Evolutionary conservation across 805 yeast species (phyloP), one percentile per base, ranked within the genome.

Genomic region (Pichia phayaonensis): DNA sequence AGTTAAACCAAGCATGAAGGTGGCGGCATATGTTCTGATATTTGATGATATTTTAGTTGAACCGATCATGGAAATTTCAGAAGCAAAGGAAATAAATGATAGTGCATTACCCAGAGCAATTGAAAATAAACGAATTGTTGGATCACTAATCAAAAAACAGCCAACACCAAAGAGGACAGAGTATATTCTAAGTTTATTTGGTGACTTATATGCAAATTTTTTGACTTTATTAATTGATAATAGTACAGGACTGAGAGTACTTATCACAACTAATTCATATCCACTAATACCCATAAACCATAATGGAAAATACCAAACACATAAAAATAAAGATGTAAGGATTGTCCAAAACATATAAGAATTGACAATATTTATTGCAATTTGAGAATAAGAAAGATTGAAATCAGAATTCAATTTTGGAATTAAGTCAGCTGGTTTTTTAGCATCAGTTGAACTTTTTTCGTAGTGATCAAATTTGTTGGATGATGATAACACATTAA

Each of bases 211-310:
- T 43, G 77, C 69, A 11, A 76, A 54, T 10, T 56, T 56, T 50
- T 75, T 70, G 3, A 72, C 21, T 8, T 60, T 59, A 0, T 75
- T 72, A 26, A 58, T 45, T 1, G 44, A 24, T 15, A 65, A 51
- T 11, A 62, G 26, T 15, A 58, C 20, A 15, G 96, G 89, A 3
- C 86, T 75, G 12, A 81, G 48, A 39, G 82, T 70, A 22, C 81
- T 69, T 8, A 80, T 62, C 44, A 88, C 72, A 3, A 81, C 76
- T 0, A 85, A 85, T 68, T 94, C 99, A 64, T 86, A 90, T 4
- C 99, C 99, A 2, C 96, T 86, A 43, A 94, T 84, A 8, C 97
- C 98, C 97, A 94, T 90, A 63, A 86, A 79, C 99, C 99, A 94
- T 55, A 94, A 73, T 12, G 99, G 99, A 75, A 94, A 94, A 71